These are phyloP conservation scores for Geranium brycei DNA, from an alignment of 345 rosid species.

Conservation along the genomic window DNA sequence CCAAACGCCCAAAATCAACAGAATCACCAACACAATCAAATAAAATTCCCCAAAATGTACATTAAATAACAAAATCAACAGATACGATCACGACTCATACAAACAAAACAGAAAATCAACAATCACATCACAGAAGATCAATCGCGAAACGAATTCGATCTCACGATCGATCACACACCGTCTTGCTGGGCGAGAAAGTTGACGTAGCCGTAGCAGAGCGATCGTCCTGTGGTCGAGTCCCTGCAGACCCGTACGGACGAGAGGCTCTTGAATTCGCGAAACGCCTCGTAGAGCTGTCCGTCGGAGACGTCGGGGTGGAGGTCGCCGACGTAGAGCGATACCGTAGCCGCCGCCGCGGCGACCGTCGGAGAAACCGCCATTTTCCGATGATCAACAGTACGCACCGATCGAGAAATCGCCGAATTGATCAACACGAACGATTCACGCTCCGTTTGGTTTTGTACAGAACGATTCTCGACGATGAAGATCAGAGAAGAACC, in stretches of 20 bases:
- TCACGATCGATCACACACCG: constrained; percentile 18
- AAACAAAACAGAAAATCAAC: not conserved
- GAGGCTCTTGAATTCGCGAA: constrained; percentile 49
- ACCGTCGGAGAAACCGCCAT: constrained; percentile 40
- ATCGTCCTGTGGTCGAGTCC: constrained; percentile 45
- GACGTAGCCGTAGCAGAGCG: constrained; percentile 72
- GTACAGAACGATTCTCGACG: too few relatives aligned
- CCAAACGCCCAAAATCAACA: not conserved
- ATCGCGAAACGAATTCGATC: too few relatives aligned
- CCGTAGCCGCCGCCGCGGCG: constrained; percentile 19
- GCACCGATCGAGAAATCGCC: too few relatives aligned
- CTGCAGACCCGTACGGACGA: constrained; percentile 60
- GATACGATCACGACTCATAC: not conserved
- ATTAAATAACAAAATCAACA: not conserved
- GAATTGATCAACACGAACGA: too few relatives aligned
- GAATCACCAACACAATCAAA: too few relatives aligned
- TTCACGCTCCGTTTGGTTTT: too few relatives aligned
- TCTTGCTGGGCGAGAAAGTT: constrained; percentile 56
- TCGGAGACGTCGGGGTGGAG: constrained; percentile 52
- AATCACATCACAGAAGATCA: too few relatives aligned
- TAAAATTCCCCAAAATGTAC: too few relatives aligned
- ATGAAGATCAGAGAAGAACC: too few relatives aligned
- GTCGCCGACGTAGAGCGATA: constrained; percentile 64
- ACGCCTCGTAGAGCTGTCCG: constrained; percentile 33
- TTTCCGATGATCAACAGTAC: too few relatives aligned